These are phyloP conservation scores for Phytophthora meadii DNA, from an alignment of 352 stramenopile species.

Conservation along the genomic window DNA sequence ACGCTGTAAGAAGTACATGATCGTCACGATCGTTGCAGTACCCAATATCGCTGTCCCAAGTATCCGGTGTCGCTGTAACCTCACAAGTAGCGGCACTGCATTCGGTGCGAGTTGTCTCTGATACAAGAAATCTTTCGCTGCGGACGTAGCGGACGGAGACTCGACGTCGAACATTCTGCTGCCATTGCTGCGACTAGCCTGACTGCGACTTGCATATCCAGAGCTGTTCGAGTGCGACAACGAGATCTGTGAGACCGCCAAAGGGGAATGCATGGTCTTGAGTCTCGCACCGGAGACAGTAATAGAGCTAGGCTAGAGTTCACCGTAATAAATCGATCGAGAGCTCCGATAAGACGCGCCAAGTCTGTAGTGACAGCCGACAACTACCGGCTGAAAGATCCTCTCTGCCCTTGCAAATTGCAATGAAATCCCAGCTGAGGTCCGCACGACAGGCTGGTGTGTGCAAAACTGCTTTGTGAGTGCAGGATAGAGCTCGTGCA, in stretches of 20 bases:
- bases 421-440: conserved; percentile 12
- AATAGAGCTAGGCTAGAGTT: not conserved
- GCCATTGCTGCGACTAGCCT: conserved; percentile 29
- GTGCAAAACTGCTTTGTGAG: conserved; percentile 26
- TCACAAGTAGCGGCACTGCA: conserved; percentile 51
- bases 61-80: conserved; percentile 49
- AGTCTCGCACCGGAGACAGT: conserved; percentile 5
- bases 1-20: conserved; percentile 42
- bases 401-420: conserved; percentile 14
- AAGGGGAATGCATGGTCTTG: conserved; percentile 55
- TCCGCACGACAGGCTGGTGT: conserved; percentile 36
- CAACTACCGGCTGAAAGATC: conserved; percentile 15
- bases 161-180: conserved; percentile 48
- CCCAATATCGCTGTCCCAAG: conserved; percentile 34
- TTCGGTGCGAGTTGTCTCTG: conserved; percentile 40
- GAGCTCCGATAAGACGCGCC: conserved; percentile 9
- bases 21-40: conserved; percentile 21
- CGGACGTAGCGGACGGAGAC: conserved; percentile 26
- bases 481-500: conserved; percentile 23
- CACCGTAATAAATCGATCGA: conserved; percentile 15
- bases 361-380: conserved; percentile 31
- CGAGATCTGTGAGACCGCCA: conserved; percentile 75
- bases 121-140: conserved; percentile 45
- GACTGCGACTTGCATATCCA: conserved; percentile 24
- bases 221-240: conserved; percentile 58